Evolutionary conservation across 768 basidiomycete species (phyloP), one percentile per base, ranked within the genome.

Genomic region (Phaeolepiota aurea): DNA sequence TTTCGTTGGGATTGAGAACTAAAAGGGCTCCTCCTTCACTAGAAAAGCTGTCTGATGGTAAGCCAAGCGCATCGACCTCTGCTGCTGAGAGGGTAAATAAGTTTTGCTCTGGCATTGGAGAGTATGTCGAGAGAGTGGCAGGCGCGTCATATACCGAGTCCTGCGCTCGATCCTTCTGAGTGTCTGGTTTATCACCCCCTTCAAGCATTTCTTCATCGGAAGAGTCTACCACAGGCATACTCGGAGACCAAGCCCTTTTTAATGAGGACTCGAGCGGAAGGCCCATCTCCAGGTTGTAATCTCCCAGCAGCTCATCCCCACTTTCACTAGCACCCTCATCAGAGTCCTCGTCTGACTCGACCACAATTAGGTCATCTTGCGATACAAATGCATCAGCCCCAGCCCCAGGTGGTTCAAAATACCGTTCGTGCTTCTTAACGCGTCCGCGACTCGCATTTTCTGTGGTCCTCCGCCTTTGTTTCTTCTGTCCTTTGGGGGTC

Each of bases 191-290:
- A 34, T 55, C 49, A 28, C 52, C 37, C 4, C 46, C 50, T 12
- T 47, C 61, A 20, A 36, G 47, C n/a, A 62, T 65, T n/a, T 68
- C 72, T 31, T 69, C 69, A 12, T 71, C 71, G 0, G 74, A 74
- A 1, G 74, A 75, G 45, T 72, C 72, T 1, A 50, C 46, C 4
- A 69, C 11, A 20, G 70, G 71, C 20, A 59, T 63, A 54, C 76
- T 82, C 0, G 81, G 81, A 1, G 80, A 82, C 75, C 77, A 83
- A 20, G 66, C 65, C 16, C 71, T 65, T 47, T 50, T 55, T 42
- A 38, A 49, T 15, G 42, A 43, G 21, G 41, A 33, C 30, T 0
- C 31, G 20, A 3, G 44, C 41, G 0, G 40, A 36, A n/a, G n/a
- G 10, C n/a, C 14, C 20, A 20, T 19, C 36, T 12, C 15, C 19